Percentiles rank a stretch among this genome's conserved stretches.
Evolutionary conservation across 352 stramenopile genomes (phyloP).

Genomic region (Pythium oligandrum): DNA sequence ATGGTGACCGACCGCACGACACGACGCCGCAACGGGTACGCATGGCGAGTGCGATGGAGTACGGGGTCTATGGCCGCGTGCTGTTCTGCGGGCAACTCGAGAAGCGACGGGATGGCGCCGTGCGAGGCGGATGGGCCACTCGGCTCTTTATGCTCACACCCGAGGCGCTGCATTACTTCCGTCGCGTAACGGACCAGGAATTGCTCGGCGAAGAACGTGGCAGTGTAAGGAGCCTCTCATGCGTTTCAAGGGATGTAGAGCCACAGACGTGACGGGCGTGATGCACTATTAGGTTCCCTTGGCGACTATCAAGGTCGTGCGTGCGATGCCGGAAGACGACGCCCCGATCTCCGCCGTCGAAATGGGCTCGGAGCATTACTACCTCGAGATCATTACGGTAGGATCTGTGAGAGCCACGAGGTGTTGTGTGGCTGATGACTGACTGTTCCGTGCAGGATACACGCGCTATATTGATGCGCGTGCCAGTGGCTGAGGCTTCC

Average conservation of each 20-base stretch:
- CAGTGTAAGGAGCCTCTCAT: constrained; percentile 23
- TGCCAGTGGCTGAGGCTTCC: constrained; percentile 55
- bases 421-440: no score
- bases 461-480: constrained; percentile 76
- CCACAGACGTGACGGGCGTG: no score
- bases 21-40: background rate
- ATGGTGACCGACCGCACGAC: background rate
- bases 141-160: constrained; percentile 80
- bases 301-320: constrained; percentile 55
- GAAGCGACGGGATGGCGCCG: constrained; percentile 69
- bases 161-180: constrained; percentile 78
- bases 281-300: constrained; percentile 36
- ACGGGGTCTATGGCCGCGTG: constrained; percentile 67
- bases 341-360: constrained; percentile 44
- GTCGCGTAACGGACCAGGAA: constrained; percentile 63
- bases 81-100: constrained; percentile 74
- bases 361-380: constrained; percentile 63
- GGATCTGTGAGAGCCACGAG: background rate
- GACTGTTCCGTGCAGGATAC: constrained; percentile 28
- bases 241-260: no score
- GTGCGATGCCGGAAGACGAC: constrained; percentile 76
- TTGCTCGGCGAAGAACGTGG: constrained; percentile 77
- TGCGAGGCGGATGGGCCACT: constrained; percentile 67
- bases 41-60: constrained; percentile 31
- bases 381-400: constrained; percentile 78